These are phyloP conservation scores for Puccinia coronata DNA, from an alignment of 1,284 basidiomycete genomes.

Conservation along the genomic window DNA sequence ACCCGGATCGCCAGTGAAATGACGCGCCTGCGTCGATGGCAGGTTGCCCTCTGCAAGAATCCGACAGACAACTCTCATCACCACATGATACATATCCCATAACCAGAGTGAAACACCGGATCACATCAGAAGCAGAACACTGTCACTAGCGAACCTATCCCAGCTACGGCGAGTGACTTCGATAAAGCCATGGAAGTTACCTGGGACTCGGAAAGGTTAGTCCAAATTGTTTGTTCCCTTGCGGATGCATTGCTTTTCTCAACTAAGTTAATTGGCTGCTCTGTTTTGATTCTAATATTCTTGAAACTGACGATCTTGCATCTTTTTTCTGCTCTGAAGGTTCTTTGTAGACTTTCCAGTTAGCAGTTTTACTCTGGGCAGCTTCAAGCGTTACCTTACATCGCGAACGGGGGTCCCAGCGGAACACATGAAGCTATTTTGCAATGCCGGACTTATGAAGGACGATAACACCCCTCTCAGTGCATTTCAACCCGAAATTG, in stretches of 20 bases:
- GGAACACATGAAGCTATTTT: constrained; percentile 36
- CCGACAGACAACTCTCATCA: no score
- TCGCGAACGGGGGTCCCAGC: constrained; percentile 32
- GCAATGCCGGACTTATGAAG: constrained; percentile 46
- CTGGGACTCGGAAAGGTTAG: constrained; percentile 36
- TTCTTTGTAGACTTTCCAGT: constrained; percentile 35
- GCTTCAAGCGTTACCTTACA: constrained; percentile 34
- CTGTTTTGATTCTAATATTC: neutral
- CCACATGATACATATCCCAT: neutral
- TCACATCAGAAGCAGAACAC: neutral
- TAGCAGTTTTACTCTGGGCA: constrained; percentile 28
- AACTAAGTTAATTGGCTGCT: neutral
- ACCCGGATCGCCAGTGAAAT: neutral
- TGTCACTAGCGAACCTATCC: neutral
- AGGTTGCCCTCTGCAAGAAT: no score
- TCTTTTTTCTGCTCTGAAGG: neutral
- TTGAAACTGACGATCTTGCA: neutral
- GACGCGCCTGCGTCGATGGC: no score
- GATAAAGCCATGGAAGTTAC: constrained; percentile 8
- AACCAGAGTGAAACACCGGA: neutral
- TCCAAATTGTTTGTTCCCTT: neutral
- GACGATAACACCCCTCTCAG: constrained; percentile 30
- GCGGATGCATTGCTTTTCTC: neutral
- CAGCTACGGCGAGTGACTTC: neutral
- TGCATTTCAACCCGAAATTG: constrained; percentile 18